These are phyloP conservation scores for Cyberlindnera maclurae DNA, from an alignment of 805 yeast genomes.

Conservation along the genomic window DNA sequence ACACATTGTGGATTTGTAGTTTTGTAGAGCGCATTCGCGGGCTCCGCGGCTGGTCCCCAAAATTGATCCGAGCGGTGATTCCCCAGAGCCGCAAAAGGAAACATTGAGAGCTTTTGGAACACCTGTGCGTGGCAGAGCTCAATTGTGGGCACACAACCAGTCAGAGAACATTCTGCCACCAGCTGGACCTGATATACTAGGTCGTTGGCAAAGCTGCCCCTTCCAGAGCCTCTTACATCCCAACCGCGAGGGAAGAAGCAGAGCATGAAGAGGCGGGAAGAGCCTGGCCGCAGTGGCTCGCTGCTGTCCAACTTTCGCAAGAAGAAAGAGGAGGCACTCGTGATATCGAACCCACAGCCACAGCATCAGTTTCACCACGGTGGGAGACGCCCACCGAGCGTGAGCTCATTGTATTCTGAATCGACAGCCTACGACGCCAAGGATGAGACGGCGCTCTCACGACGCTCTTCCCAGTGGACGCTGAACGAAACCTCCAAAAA, in stretches of 20 bases:
- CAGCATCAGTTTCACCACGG: constrained; percentile 7
- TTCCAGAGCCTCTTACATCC: not conserved
- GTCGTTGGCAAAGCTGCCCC: no score
- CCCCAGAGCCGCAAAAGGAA: no score
- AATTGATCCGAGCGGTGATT: not conserved
- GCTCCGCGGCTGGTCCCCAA: constrained; percentile 5
- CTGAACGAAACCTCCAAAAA: constrained; percentile 14
- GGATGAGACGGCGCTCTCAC: constrained; percentile 20
- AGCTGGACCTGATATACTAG: no score
- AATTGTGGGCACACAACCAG: no score
- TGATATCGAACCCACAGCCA: constrained; percentile 23
- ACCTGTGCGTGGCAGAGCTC: no score
- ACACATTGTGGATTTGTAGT: no score
- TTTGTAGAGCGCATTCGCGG: not conserved
- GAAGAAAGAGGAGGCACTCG: constrained; percentile 8
- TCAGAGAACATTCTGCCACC: no score
- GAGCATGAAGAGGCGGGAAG: no score
- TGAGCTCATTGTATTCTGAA: constrained; percentile 20
- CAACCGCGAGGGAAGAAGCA: no score
- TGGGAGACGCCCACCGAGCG: constrained; percentile 19
- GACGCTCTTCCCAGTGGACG: constrained; percentile 23
- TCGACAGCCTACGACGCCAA: constrained; percentile 16
- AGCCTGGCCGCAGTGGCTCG: constrained; percentile 7
- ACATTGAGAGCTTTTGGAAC: no score
- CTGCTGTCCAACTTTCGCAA: constrained; percentile 24